phyloP scores from a whole-genome alignment of 208 protist genomes.

The Leishmania martiniquensis region DNA sequence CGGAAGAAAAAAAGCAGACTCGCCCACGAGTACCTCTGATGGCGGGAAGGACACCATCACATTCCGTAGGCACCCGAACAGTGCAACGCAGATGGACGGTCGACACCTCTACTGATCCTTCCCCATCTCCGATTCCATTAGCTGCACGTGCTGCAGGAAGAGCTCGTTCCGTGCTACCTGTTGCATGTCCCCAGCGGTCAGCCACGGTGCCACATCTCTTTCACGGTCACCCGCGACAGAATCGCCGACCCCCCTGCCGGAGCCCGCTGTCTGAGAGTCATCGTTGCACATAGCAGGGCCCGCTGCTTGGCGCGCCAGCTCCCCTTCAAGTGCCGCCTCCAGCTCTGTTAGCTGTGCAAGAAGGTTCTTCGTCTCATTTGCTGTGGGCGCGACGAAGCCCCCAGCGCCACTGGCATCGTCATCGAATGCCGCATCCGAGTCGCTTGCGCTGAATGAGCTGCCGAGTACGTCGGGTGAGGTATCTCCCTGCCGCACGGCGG shows the following conservation, averaged over 20 bases:
- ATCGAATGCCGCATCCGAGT: neutral
- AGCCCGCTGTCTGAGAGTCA: neutral
- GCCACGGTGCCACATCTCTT: neutral
- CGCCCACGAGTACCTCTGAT: too few relatives aligned
- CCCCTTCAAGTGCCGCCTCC: constrained; percentile 10
- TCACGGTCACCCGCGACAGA: neutral
- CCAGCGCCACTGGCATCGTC: neutral
- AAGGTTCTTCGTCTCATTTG: neutral
- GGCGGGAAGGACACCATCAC: neutral
- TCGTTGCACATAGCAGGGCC: neutral
- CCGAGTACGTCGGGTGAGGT: neutral
- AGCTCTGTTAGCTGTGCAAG: constrained; percentile 21
- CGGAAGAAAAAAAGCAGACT: neutral
- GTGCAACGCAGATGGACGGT: neutral
- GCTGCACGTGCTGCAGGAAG: constrained; percentile 43
- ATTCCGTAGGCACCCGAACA: neutral
- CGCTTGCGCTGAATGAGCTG: neutral
- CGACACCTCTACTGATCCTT: neutral
- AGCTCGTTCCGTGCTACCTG: constrained; percentile 38
- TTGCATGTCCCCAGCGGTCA: constrained; percentile 26
- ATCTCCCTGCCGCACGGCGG: neutral
- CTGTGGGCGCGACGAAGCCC: neutral
- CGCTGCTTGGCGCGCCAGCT: neutral
- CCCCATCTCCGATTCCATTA: constrained; percentile 34
- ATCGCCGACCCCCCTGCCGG: neutral